Evolutionary conservation across 2,329 filamentous ascomycete genomes (phyloP).

Genomic region (Aspergillus awamori): DNA sequence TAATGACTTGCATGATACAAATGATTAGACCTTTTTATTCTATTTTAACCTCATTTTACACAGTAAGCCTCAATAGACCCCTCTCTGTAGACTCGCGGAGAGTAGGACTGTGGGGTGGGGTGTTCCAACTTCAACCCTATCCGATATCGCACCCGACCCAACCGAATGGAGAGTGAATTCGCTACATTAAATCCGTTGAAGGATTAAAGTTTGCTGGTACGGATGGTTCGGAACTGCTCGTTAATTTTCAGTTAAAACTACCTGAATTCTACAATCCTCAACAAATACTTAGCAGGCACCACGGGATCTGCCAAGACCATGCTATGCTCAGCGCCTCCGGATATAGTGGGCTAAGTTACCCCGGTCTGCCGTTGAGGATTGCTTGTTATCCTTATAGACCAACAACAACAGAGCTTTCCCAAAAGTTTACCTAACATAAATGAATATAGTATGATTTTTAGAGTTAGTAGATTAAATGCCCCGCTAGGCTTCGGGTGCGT

Average conservation of each 20-base stretch:
- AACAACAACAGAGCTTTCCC: too few relatives aligned
- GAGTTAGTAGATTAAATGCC: too few relatives aligned
- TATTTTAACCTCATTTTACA: background rate
- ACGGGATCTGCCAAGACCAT: background rate
- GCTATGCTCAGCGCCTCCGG: background rate
- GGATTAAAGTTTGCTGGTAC: background rate
- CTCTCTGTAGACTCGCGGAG: background rate
- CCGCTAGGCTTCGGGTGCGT: too few relatives aligned
- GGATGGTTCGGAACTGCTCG: background rate
- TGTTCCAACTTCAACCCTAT: background rate
- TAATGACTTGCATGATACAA: constrained; percentile 28
- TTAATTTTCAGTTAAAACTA: background rate
- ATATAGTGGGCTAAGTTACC: background rate
- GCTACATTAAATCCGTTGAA: background rate
- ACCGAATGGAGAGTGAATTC: background rate
- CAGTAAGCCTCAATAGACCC: background rate
- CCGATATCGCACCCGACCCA: background rate
- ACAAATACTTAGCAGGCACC: background rate
- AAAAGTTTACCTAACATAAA: too few relatives aligned
- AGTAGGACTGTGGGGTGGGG: background rate
- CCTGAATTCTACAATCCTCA: background rate
- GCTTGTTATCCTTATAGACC: background rate
- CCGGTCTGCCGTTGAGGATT: background rate
- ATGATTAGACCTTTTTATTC: constrained; percentile 15
- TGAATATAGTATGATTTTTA: too few relatives aligned